These are phyloP conservation scores for Pichia sp. DNA, from an alignment of 1,139 yeast species.

Conservation along the genomic window DNA sequence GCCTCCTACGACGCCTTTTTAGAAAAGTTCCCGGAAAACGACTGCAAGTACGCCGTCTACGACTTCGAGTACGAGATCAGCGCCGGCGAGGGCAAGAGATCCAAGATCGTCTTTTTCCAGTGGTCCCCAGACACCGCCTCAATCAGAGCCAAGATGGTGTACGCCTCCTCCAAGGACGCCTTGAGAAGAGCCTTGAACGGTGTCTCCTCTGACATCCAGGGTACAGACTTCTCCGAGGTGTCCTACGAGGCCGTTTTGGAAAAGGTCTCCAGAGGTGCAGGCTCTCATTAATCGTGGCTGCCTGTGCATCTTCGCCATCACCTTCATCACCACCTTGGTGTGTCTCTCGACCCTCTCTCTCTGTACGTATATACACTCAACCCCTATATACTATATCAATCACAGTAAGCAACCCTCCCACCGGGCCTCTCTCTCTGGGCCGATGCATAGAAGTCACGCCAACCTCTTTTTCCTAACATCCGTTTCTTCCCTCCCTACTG, in stretches of 20 bases:
- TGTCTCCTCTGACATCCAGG: slow-evolving; percentile 89
- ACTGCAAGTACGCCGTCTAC: slow-evolving; percentile 93
- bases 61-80: slow-evolving; percentile 92
- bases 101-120: slow-evolving; percentile 86
- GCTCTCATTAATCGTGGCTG: slow-evolving; percentile 42
- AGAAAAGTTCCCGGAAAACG: slow-evolving; percentile 88
- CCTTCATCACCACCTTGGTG: too few species aligned
- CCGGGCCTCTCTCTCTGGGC: neutral
- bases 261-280: slow-evolving; percentile 80
- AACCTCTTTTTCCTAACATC: neutral
- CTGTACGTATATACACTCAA: neutral
- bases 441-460: neutral
- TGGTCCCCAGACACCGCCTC: slow-evolving; percentile 99
- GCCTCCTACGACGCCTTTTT: slow-evolving; percentile 70
- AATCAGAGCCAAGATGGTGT: slow-evolving; percentile 92
- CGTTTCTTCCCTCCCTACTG: neutral
- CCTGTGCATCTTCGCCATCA: neutral
- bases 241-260: slow-evolving; percentile 90
- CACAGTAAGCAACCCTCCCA: neutral
- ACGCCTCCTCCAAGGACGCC: slow-evolving; percentile 96
- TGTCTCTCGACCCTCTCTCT: neutral
- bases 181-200: slow-evolving; percentile 97
- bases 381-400: neutral
- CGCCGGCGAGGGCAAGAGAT: slow-evolving; percentile 91
- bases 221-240: slow-evolving; percentile 96